phyloP scores from a whole-genome alignment of 768 basidiomycete genomes.

The Antrodiella citrinella region DNA sequence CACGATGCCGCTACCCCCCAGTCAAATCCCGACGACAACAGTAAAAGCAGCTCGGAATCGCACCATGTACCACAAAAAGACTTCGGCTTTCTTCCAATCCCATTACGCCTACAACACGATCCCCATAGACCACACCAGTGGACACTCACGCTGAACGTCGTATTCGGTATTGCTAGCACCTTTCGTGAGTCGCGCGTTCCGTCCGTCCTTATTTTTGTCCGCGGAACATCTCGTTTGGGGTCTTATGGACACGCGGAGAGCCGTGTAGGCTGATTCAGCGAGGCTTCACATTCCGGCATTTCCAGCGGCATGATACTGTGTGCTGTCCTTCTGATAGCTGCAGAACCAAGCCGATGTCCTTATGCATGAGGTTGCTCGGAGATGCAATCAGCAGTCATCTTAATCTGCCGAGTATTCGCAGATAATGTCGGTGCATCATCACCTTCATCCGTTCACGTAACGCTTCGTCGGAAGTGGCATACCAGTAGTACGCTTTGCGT shows the following conservation, averaged over 20 bases:
- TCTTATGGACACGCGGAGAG: background rate
- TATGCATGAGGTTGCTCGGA: too few relatives aligned
- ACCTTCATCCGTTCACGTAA: too few relatives aligned
- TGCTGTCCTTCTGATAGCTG: too few relatives aligned
- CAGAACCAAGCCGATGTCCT: too few relatives aligned
- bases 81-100: constrained; percentile 60
- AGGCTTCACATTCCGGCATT: background rate
- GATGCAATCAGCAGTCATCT: too few relatives aligned
- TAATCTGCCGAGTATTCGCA: too few relatives aligned
- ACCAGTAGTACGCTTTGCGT: too few relatives aligned
- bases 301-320: too few relatives aligned
- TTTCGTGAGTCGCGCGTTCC: constrained; percentile 31
- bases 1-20: background rate
- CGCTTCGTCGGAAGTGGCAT: too few relatives aligned
- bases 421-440: too few relatives aligned
- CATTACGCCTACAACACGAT: constrained; percentile 43
- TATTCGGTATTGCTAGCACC: constrained; percentile 60
- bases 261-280: background rate
- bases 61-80: constrained; percentile 27
- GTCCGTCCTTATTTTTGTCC: background rate
- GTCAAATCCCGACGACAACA: too few relatives aligned
- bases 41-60: background rate
- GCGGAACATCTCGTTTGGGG: background rate
- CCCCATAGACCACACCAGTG: constrained; percentile 43
- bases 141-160: constrained; percentile 41